These are phyloP conservation scores for Aphanomyces cochlioides DNA, from an alignment of 352 stramenopile genomes.

Conservation along the genomic window DNA sequence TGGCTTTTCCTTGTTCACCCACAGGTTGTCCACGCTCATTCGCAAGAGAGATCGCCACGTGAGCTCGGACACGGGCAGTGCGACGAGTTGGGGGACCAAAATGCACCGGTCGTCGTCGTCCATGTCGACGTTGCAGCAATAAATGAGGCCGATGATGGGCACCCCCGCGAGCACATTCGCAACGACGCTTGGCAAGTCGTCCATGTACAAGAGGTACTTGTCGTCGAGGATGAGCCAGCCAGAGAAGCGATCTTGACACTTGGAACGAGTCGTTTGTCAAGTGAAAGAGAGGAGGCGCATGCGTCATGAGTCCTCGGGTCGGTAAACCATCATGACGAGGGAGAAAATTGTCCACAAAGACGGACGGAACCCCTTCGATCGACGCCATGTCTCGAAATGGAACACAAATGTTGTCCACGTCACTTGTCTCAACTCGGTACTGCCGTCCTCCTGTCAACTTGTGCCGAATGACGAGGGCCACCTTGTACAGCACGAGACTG, in stretches of 20 bases:
- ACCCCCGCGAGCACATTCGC: neutral
- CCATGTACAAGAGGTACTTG: slow-evolving; percentile 7
- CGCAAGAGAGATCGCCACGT: neutral
- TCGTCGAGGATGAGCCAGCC: slow-evolving; percentile 22
- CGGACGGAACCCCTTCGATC: neutral
- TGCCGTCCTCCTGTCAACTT: neutral
- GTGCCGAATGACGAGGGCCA: neutral
- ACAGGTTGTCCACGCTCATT: neutral
- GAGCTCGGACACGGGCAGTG: neutral
- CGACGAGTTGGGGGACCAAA: neutral
- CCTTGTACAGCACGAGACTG: neutral
- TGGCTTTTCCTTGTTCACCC: neutral
- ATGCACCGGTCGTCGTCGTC: neutral
- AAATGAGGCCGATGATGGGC: slow-evolving; percentile 1
- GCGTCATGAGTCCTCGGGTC: neutral
- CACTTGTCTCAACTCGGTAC: neutral
- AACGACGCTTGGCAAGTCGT: slow-evolving; percentile 13
- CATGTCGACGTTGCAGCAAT: slow-evolving; percentile 2
- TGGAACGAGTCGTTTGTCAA: slow-evolving; percentile 4
- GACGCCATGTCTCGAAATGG: neutral
- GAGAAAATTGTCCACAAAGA: slow-evolving; percentile 24
- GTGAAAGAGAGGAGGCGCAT: neutral
- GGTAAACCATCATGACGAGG: neutral
- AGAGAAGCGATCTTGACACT: neutral
- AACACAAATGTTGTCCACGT: neutral